Percentiles rank a stretch among this genome's conserved stretches.
phyloP scores from a whole-genome alignment of 345 rosid species.

The Gossypium arboreum region DNA sequence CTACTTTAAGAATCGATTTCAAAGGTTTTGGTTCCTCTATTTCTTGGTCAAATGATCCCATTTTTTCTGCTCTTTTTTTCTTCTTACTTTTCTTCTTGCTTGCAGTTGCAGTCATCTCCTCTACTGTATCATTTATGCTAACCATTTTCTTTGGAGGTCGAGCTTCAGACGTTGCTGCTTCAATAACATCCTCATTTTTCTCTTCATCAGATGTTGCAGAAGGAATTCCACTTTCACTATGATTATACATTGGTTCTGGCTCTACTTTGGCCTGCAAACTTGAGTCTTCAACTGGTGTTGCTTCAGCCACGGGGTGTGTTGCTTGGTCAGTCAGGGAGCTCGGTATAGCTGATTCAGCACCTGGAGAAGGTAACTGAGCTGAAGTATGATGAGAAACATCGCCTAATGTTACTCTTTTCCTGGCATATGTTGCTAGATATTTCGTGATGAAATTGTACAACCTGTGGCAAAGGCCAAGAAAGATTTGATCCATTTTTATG shows the following conservation, averaged over 20 bases:
- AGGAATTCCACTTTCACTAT: neutral
- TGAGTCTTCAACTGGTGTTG: neutral
- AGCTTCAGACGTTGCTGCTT: constrained; percentile 19
- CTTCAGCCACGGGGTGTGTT: neutral
- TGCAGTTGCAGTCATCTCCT: constrained; percentile 27
- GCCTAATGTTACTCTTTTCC: constrained; percentile 6
- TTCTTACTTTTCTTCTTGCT: constrained; percentile 28
- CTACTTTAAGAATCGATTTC: constrained; percentile 45
- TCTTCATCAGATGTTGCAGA: constrained; percentile 9
- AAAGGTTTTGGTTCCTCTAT: constrained; percentile 35
- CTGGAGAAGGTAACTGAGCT: neutral
- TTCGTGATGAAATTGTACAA: constrained; percentile 4
- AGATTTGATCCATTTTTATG: neutral
- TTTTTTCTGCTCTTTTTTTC: constrained; percentile 27
- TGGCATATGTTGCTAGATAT: neutral
- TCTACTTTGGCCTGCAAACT: neutral
- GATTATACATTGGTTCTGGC: constrained; percentile 1
- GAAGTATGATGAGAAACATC: neutral
- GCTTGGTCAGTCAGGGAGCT: neutral
- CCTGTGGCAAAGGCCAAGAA: constrained; percentile 8
- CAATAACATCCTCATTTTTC: constrained; percentile 4
- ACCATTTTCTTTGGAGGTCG: constrained; percentile 43
- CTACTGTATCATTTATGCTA: constrained; percentile 48
- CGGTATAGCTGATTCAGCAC: neutral
- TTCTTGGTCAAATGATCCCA: constrained; percentile 24